These are phyloP conservation scores for Eimeria maxima DNA, from an alignment of 169 alveolate species.

Conservation along the genomic window DNA sequence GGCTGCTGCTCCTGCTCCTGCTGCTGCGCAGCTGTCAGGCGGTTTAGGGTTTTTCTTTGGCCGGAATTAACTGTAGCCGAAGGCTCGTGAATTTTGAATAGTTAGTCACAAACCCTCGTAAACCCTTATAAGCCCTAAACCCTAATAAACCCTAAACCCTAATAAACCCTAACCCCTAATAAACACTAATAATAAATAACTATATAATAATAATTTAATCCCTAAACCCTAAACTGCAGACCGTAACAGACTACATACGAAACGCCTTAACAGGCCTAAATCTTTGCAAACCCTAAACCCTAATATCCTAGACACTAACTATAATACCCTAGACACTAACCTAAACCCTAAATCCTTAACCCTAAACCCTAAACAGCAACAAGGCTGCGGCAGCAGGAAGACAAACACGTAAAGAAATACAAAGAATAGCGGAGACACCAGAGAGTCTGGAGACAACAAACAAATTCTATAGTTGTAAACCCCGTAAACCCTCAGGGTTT, in stretches of 20 bases:
- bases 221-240: not conserved
- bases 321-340: not conserved
- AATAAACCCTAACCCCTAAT: not conserved
- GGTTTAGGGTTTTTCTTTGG: not conserved
- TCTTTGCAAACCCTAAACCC: slow-evolving; percentile 8
- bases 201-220: not conserved
- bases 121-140: not conserved
- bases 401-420: no score
- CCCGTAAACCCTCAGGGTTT: no score
- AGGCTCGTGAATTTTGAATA: not conserved
- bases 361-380: not conserved
- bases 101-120: no score
- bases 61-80: not conserved
- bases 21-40: not conserved
- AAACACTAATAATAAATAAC: not conserved
- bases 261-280: no score
- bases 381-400: not conserved
- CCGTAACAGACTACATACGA: no score
- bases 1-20: not conserved
- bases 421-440: no score
- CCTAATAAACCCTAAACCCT: slow-evolving; percentile 1
- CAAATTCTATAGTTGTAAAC: not conserved
- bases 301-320: not conserved
- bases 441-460: not conserved
- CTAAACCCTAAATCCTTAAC: not conserved